These are phyloP conservation scores for Pholiota adiposa DNA, from an alignment of 1,284 basidiomycete genomes.

Conservation along the genomic window DNA sequence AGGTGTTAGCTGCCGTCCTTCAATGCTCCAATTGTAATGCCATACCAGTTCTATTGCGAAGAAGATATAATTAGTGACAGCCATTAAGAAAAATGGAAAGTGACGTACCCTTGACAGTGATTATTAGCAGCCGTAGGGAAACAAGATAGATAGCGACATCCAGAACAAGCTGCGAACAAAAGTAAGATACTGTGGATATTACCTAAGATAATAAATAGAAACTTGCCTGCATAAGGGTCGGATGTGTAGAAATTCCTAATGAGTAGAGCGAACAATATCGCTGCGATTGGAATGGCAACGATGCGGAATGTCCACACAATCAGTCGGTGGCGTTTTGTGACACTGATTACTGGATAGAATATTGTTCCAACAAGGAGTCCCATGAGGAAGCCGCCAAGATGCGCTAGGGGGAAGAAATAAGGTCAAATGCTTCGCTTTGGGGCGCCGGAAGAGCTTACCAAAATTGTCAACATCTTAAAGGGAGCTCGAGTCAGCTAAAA, in stretches of 20 bases:
- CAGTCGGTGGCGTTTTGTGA: constrained; percentile 72
- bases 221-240: constrained; percentile 77
- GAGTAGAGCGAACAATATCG: constrained; percentile 85
- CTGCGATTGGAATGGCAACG: constrained; percentile 71
- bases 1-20: not conserved
- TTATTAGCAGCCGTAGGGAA: constrained; percentile 81
- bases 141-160: constrained; percentile 91
- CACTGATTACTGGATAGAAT: constrained; percentile 90
- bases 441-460: constrained; percentile 44
- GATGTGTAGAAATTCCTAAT: constrained; percentile 89
- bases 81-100: not conserved
- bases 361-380: constrained; percentile 82
- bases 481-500: not conserved
- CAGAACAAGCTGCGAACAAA: constrained; percentile 70
- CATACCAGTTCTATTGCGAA: constrained; percentile 41
- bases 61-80: constrained; percentile 11
- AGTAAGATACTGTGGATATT: constrained; percentile 10
- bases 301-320: constrained; percentile 79
- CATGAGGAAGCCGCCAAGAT: constrained; percentile 82
- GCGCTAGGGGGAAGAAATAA: constrained; percentile 46
- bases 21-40: not conserved
- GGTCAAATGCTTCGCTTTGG: not conserved
- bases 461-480: constrained; percentile 76
- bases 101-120: constrained; percentile 71
- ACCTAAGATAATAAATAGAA: constrained; percentile 2